A percentile compares a stretch with the other conserved stretches of the same genome.
phyloP scores from a whole-genome alignment of 768 basidiomycete species.

The Kwoniella dendrophila region DNA sequence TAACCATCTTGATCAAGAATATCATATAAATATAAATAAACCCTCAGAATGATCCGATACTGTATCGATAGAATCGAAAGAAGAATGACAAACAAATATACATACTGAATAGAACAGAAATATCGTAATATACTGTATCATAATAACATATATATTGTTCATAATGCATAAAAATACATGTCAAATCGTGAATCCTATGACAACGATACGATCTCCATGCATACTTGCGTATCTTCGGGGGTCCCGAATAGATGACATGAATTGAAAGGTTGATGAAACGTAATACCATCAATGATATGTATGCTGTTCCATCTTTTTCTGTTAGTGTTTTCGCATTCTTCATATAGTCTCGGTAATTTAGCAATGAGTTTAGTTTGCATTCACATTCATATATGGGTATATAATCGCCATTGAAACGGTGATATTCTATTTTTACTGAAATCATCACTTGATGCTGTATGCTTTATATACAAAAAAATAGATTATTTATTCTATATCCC shows the following conservation, averaged over 20 bases:
- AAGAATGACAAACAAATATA: not conserved
- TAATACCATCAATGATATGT: no score
- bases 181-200: no score
- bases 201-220: no score
- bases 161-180: no score
- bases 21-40: not conserved
- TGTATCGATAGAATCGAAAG: constrained; percentile 1
- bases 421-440: not conserved
- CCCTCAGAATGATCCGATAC: not conserved
- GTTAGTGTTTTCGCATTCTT: no score
- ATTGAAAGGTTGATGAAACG: no score
- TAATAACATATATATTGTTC: not conserved
- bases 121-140: not conserved
- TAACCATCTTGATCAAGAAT: not conserved
- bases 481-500: no score
- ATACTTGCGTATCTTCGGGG: no score
- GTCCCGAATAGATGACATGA: no score
- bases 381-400: not conserved
- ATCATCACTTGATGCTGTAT: not conserved
- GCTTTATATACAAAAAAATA: no score
- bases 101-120: not conserved
- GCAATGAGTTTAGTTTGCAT: no score
- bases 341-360: not conserved
- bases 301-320: no score
- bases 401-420: not conserved